Evolutionary conservation across 2,329 filamentous ascomycete genomes (phyloP), one percentile per base, ranked within the genome.

Genomic region (Calycina herbarum): DNA sequence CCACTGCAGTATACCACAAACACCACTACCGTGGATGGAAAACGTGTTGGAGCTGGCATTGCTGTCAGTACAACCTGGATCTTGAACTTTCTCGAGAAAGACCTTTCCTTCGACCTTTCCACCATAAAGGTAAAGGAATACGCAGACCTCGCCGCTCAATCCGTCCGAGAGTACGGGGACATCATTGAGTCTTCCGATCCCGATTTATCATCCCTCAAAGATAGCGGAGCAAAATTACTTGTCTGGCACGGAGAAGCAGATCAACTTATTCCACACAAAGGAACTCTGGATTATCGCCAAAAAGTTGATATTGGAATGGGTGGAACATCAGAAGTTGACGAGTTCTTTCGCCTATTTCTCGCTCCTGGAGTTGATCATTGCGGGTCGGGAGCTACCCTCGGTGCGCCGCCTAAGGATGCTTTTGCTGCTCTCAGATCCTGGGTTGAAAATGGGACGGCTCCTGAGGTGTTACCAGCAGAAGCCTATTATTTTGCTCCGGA

Each of bases 211-310:
- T n/a, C 61, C 66, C 29, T 76, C 75, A 0, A 59, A 67, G 3
- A 65, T 71, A 20, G 31, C 5, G 66, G 66, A 15, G 64, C 60
- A 24, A 68, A 66, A 48, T 27, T 68, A 20, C 29, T 68, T 24
- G 51, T 56, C 10, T 68, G 64, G 61, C 66, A 68, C n/a, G 64
- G 66, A 3, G 20, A 35, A 24, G 59, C 56, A 5, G 65, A 67
- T 59, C 62, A 76, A 29, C 66, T 79, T 10, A 80, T 82, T 64
- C 71, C 72, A 35, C 72, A 76, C 1, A 73, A 76, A 15, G 77
- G 78, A 17, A 59, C 31, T 8, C 17, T 42, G 31, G 17, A 59
- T 6, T 59, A 59, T 42, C 57, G 20, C 3, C 57, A 59, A 8
- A 17, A 35, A 20, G 57, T 59, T 6, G 57, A 59, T 4, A 11